Conservation (phyloP, 257 asterid genomes). For the Thymus quinquecostatus region DNA sequence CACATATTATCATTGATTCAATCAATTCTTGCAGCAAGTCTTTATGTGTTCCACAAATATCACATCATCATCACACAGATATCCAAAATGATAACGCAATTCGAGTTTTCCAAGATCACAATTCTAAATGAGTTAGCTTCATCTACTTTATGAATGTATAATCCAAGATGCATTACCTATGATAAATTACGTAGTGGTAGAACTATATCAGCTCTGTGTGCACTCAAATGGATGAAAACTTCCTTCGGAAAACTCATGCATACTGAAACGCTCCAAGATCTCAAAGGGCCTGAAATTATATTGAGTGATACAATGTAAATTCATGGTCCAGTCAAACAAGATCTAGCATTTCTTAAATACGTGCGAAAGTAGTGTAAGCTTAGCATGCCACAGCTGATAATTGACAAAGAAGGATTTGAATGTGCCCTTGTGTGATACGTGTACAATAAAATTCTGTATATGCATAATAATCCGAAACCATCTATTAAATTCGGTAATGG, state of each 20-base stretch:
- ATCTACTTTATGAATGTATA: too few relatives aligned
- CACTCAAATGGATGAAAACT: slow-evolving; percentile 94
- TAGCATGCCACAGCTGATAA: background rate
- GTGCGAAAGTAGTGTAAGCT: slow-evolving; percentile 13
- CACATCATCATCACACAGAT: background rate
- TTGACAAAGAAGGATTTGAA: background rate
- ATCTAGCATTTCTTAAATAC: background rate
- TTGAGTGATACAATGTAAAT: slow-evolving; percentile 17
- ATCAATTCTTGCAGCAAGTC: background rate
- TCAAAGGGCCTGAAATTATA: slow-evolving; percentile 79
- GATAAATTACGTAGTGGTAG: slow-evolving; percentile 4
- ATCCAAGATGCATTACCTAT: slow-evolving; percentile 28
- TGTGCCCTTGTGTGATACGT: background rate
- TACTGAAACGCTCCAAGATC: slow-evolving; percentile 80
- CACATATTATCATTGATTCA: background rate
- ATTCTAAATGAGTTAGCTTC: background rate
- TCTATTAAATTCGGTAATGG: background rate
- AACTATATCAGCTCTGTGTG: slow-evolving; percentile 69
- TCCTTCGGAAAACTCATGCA: slow-evolving; percentile 92
- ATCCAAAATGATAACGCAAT: background rate
- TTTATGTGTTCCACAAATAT: background rate
- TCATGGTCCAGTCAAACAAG: slow-evolving; percentile 16
- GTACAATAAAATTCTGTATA: background rate
- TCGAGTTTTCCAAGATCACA: background rate
- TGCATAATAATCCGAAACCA: slow-evolving; percentile 20